phyloP scores from a whole-genome alignment of 2,329 filamentous ascomycete genomes.

The Pseudogymnoascus sp. region DNA sequence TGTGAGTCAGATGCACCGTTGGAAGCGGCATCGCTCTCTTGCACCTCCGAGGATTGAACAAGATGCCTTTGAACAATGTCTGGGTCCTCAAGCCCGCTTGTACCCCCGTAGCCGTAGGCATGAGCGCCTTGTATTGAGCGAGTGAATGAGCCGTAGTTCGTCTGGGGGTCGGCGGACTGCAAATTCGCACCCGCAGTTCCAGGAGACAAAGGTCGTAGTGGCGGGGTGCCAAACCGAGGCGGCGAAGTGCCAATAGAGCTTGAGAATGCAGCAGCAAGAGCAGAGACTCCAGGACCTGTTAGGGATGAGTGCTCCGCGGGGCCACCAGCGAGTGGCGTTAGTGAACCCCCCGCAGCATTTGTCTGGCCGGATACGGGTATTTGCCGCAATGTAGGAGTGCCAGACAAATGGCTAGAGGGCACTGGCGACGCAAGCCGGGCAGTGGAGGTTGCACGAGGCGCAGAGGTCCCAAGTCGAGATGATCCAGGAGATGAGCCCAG shows the following conservation, averaged over 20 bases:
- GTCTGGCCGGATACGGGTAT: constrained; percentile 39
- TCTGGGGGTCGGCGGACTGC: constrained; percentile 44
- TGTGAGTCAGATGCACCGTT: constrained; percentile 28
- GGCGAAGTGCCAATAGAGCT: constrained; percentile 64
- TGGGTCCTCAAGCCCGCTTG: constrained; percentile 71
- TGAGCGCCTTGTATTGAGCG: constrained; percentile 34
- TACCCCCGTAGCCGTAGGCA: constrained; percentile 36
- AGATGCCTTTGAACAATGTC: constrained; percentile 87
- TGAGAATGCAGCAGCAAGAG: constrained; percentile 79
- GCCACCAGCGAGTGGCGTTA: constrained; percentile 59
- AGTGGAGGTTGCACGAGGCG: constrained; percentile 52
- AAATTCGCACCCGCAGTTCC: constrained; percentile 36
- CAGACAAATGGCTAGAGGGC: constrained; percentile 34
- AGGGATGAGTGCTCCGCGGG: constrained; percentile 48
- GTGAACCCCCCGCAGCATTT: constrained; percentile 34
- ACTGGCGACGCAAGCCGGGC: constrained; percentile 54
- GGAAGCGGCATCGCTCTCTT: constrained; percentile 15
- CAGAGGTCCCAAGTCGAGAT: constrained; percentile 34
- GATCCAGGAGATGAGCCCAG: constrained; percentile 4
- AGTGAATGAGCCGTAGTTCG: constrained; percentile 77
- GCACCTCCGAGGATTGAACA: constrained; percentile 59
- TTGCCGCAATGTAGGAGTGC: constrained; percentile 42
- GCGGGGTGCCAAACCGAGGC: constrained; percentile 59
- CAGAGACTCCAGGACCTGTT: constrained; percentile 75
- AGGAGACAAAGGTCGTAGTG: constrained; percentile 50